Evolutionary conservation across 495 filamentous ascomycete genomes (phyloP).

Genomic region (Ascodesmis nigricans): DNA sequence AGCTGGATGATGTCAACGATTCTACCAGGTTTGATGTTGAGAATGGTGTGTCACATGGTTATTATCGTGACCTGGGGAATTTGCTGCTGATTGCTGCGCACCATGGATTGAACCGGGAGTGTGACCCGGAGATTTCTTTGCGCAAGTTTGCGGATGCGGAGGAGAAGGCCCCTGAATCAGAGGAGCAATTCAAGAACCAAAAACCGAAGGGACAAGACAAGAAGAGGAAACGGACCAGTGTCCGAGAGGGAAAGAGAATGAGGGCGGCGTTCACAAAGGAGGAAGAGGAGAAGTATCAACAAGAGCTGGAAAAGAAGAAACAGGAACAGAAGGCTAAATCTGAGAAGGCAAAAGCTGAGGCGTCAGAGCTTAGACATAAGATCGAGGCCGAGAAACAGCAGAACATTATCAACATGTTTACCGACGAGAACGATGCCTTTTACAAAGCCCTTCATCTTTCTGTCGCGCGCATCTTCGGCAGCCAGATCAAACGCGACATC

Average conservation of each 20-base stretch:
- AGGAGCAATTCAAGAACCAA: slow-evolving; percentile 1
- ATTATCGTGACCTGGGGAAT: slow-evolving; percentile 32
- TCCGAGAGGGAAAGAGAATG: too few relatives aligned
- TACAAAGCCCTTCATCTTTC: slow-evolving; percentile 26
- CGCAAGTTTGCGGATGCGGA: too few relatives aligned
- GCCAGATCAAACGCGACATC: slow-evolving; percentile 26
- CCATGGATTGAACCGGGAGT: slow-evolving; percentile 20
- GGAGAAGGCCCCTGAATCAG: slow-evolving; percentile 4
- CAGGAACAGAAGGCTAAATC: slow-evolving; percentile 12
- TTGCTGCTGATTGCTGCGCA: slow-evolving; percentile 26
- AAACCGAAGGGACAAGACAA: background rate
- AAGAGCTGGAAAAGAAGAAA: slow-evolving; percentile 8
- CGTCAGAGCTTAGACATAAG: slow-evolving; percentile 13
- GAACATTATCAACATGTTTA: slow-evolving; percentile 18
- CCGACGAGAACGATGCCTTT: slow-evolving; percentile 17
- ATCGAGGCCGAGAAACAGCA: slow-evolving; percentile 22
- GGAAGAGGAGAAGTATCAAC: slow-evolving; percentile 3
- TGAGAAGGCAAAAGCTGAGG: slow-evolving; percentile 18
- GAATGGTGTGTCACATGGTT: slow-evolving; percentile 18
- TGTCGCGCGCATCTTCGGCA: slow-evolving; percentile 29
- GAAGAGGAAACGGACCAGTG: too few relatives aligned
- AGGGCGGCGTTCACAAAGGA: slow-evolving; percentile 5
- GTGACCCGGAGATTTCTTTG: slow-evolving; percentile 15
- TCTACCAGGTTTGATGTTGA: slow-evolving; percentile 1
- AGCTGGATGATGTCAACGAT: slow-evolving; percentile 22